Percentiles rank a stretch among this genome's conserved stretches.
Evolutionary conservation across 371 early-diverging fungal genomes (phyloP).

Genomic region (Mortierella sp.): DNA sequence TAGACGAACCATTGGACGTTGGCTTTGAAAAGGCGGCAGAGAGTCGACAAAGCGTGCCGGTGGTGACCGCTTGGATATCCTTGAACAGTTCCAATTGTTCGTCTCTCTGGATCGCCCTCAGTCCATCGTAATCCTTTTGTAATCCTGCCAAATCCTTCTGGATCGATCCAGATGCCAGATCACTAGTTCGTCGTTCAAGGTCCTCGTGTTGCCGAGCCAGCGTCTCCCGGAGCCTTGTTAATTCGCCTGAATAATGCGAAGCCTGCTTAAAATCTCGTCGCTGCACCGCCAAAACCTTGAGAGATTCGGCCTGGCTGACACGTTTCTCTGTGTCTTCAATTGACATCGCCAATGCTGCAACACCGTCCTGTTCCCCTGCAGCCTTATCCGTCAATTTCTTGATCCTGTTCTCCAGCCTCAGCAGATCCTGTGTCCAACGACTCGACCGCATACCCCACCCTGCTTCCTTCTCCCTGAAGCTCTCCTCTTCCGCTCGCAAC

Average conservation of each 20-base stretch:
- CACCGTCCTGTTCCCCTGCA: constrained; percentile 22
- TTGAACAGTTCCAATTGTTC: constrained; percentile 29
- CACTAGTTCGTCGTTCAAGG: constrained; percentile 11
- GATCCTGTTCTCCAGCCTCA: constrained; percentile 16
- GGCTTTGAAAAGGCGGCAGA: neutral
- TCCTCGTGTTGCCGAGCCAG: constrained; percentile 18
- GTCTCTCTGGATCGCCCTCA: constrained; percentile 8
- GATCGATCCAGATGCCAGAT: neutral
- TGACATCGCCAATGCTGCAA: constrained; percentile 18
- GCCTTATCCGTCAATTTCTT: constrained; percentile 13
- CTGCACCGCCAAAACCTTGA: constrained; percentile 40
- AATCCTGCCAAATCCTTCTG: constrained; percentile 27
- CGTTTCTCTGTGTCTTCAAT: constrained; percentile 25
- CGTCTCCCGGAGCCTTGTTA: constrained; percentile 13
- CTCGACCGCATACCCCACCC: constrained; percentile 40
- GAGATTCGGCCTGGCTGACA: constrained; percentile 22
- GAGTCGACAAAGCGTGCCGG: constrained; percentile 23
- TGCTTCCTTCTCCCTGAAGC: constrained; percentile 43
- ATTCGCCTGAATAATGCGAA: constrained; percentile 31
- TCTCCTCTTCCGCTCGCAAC: constrained; percentile 37
- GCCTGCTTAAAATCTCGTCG: constrained; percentile 55
- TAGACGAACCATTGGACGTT: neutral
- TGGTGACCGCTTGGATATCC: constrained; percentile 24
- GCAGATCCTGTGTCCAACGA: constrained; percentile 23
- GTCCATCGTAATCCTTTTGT: constrained; percentile 26